Base-by-base conservation (phyloP, 1,284 basidiomycete species). In the Sphagnurus paluster region DNA sequence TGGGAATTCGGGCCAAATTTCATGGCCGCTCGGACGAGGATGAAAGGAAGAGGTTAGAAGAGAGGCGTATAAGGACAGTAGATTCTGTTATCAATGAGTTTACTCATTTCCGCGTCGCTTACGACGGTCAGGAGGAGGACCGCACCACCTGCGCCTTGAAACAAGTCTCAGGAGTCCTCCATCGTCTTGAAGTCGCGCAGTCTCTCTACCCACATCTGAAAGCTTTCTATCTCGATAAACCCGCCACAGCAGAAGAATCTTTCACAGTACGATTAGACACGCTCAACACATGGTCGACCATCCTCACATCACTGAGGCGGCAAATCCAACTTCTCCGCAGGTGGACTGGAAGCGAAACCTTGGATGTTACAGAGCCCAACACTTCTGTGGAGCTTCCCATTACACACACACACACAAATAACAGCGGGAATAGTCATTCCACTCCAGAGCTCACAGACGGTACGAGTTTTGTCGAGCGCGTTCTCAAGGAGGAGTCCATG, bases 401-500 rank as follows among this genome's bases (percentile, higher is more conserved):
- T n/a, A n/a, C n/a, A 26, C 70, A 80, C 42, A 41, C 55, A 30
- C 39, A 51, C 9, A 10, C 47, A 6, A 43, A 42, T 14, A 45
- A 58, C 37, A 59, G 61, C 44, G n/a, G n/a, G n/a, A 2, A 33
- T 14, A 33, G 17, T 16, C 65, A 61, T 48, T 65, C 62, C n/a
- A 58, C 64, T 10, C 53, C 65, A 20, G 76, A 80, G 48, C 61
- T 76, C 28, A 63, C 76, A 13, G 80, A 82, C 55, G 78, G 76
- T 49, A 87, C 77, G 51, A 90, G 82, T 58, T 99, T 99, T 63
- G 87, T 98, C 26, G 97, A 99, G 65, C 84, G 93, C 29, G 76
- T 99, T 32, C 79, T 98, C 50, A 98, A 98, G 65, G 97, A 99
- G 67, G 96, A 98, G 60, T 90, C 88, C 13, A 84, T 98, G 58